Conservation (phyloP, 2,329 filamentous ascomycete species). For the Neofusicoccum cordaticola region DNA sequence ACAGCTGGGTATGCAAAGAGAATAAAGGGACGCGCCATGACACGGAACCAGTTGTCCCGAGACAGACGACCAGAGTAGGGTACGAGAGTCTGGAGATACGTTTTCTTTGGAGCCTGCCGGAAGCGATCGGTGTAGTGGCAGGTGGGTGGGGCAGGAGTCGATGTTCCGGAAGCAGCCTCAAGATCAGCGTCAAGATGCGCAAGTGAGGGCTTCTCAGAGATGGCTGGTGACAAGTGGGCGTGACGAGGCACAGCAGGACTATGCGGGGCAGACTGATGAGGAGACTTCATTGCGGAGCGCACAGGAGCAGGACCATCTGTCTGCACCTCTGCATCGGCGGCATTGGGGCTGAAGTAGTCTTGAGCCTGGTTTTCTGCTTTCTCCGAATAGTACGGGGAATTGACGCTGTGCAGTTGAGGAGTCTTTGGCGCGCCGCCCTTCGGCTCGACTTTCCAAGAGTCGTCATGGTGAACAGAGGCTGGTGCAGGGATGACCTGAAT, state of each 20-base stretch:
- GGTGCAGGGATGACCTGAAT: slow-evolving; percentile 15
- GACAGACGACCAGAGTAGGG: slow-evolving; percentile 76
- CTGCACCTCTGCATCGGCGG: background rate
- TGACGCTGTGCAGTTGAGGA: slow-evolving; percentile 36
- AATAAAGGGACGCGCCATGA: slow-evolving; percentile 76
- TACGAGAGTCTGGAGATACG: slow-evolving; percentile 71
- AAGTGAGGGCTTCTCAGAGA: slow-evolving; percentile 10
- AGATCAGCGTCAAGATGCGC: slow-evolving; percentile 1
- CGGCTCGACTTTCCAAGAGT: slow-evolving; percentile 20
- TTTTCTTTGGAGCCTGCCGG: slow-evolving; percentile 63
- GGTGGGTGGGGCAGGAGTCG: background rate
- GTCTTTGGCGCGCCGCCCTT: slow-evolving; percentile 25
- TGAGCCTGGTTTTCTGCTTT: slow-evolving; percentile 21
- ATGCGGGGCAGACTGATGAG: background rate
- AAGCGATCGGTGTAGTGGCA: slow-evolving; percentile 67
- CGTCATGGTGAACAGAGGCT: slow-evolving; percentile 1
- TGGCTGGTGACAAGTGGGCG: background rate
- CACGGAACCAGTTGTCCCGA: slow-evolving; percentile 75
- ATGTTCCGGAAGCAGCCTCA: background rate
- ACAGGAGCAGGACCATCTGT: background rate
- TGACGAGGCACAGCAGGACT: background rate
- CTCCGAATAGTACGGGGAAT: slow-evolving; percentile 36
- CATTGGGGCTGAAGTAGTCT: slow-evolving; percentile 25
- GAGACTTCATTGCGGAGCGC: slow-evolving; percentile 9
- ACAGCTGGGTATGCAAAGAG: slow-evolving; percentile 85